Conservation (phyloP, 129 eudicot species). For the Ambrosia artemisiifolia region DNA sequence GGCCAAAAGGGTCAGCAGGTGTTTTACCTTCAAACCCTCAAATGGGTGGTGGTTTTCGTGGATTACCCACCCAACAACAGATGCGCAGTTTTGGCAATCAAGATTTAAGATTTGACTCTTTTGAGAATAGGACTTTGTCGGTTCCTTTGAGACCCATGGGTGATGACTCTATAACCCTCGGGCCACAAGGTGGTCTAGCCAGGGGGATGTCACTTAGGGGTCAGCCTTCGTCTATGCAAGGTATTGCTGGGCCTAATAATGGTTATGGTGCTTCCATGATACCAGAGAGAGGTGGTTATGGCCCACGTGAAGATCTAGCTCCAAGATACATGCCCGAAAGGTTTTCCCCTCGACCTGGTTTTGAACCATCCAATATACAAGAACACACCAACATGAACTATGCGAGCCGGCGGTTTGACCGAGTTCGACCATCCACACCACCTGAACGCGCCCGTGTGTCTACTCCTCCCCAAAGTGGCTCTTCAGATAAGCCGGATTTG, state of each 20-base stretch:
- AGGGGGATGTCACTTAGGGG: slow-evolving; percentile 91
- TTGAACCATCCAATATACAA: slow-evolving; percentile 43
- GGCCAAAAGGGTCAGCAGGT: slow-evolving; percentile 59
- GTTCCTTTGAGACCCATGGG: slow-evolving; percentile 63
- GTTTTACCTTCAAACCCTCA: slow-evolving; percentile 54
- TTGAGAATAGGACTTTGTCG: slow-evolving; percentile 56
- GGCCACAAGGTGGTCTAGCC: slow-evolving; percentile 98
- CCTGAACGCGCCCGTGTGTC: slow-evolving; percentile 32
- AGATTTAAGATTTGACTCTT: slow-evolving; percentile 58
- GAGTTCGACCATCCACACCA: slow-evolving; percentile 48
- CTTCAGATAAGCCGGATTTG: slow-evolving; percentile 44
- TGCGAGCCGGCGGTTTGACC: slow-evolving; percentile 40
- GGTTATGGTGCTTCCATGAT: slow-evolving; percentile 45
- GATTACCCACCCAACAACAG: slow-evolving; percentile 49
- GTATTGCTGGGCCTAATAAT: slow-evolving; percentile 50
- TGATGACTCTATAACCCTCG: slow-evolving; percentile 72
- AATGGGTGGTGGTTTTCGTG: slow-evolving; percentile 57
- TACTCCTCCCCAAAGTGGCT: slow-evolving; percentile 31
- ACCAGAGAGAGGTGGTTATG: slow-evolving; percentile 50
- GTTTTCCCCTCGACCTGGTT: slow-evolving; percentile 36
- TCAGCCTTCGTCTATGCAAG: slow-evolving; percentile 42
- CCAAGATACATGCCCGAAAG: slow-evolving; percentile 49
- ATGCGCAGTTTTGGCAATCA: slow-evolving; percentile 64
- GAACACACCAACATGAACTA: slow-evolving; percentile 32
- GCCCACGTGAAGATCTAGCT: slow-evolving; percentile 55